phyloP scores from a whole-genome alignment of 2,329 filamentous ascomycete genomes.

The Colletotrichum chrysophilum region DNA sequence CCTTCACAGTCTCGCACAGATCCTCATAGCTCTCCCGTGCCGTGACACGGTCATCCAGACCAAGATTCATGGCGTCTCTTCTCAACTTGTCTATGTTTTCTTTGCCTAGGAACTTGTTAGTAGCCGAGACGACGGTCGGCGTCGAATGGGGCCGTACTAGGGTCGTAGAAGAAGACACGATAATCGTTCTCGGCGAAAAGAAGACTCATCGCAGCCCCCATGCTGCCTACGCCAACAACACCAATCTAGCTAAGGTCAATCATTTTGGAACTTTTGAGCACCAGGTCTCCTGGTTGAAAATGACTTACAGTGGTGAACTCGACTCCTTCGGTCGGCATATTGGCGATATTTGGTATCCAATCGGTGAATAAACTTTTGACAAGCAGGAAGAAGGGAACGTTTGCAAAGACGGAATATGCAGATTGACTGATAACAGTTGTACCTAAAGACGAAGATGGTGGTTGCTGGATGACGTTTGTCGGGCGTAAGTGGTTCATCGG shows the following conservation, averaged over 20 bases:
- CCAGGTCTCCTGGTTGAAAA: rapidly evolving
- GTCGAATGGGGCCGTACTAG: slow-evolving; percentile 30
- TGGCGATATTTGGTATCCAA: neutral
- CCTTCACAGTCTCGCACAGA: neutral
- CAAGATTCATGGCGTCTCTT: slow-evolving; percentile 35
- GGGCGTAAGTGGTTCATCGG: neutral
- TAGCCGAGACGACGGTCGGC: neutral
- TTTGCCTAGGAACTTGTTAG: slow-evolving; percentile 24
- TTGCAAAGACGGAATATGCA: neutral
- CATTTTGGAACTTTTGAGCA: neutral
- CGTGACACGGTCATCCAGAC: slow-evolving; percentile 30
- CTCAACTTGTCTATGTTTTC: slow-evolving; percentile 49
- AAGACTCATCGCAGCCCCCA: slow-evolving; percentile 65
- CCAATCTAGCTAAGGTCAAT: slow-evolving; percentile 43
- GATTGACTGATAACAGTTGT: neutral
- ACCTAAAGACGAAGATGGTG: neutral
- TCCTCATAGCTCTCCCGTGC: slow-evolving; percentile 39
- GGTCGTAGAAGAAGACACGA: slow-evolving; percentile 60
- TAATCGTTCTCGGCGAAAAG: slow-evolving; percentile 62
- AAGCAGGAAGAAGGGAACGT: neutral
- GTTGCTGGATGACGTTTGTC: neutral
- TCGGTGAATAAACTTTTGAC: neutral
- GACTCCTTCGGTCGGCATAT: neutral
- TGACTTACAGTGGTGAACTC: neutral
- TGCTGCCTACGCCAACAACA: slow-evolving; percentile 63